phyloP scores from a whole-genome alignment of 495 filamentous ascomycete species.

The Aspergillus incahuasiensis region DNA sequence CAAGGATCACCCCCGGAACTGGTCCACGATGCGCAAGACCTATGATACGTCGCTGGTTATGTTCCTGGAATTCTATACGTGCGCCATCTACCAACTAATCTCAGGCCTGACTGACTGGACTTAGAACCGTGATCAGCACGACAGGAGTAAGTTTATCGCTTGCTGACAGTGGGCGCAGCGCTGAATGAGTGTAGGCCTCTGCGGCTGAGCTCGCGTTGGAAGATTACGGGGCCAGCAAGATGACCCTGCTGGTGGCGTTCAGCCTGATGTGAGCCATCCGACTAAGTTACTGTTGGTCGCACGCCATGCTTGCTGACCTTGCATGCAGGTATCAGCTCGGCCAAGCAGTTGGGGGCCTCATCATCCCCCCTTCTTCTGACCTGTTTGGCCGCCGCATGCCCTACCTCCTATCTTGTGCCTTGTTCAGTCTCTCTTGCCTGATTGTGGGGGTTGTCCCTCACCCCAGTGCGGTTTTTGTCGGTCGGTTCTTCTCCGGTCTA shows the following conservation, averaged over 20 bases:
- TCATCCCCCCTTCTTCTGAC: conserved; percentile 49
- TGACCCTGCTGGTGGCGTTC: conserved; percentile 28
- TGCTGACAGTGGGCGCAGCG: neutral
- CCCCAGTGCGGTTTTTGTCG: conserved; percentile 27
- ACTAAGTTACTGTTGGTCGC: no score
- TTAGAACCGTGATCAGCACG: conserved; percentile 32
- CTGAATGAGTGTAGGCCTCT: conserved; percentile 17
- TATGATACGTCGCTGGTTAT: conserved; percentile 31
- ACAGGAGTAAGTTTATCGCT: conserved; percentile 25
- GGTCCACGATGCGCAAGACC: conserved; percentile 25
- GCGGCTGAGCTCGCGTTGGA: conserved; percentile 25
- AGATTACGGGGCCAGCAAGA: conserved; percentile 21
- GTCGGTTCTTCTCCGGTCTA: conserved; percentile 40
- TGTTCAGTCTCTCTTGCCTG: conserved; percentile 38
- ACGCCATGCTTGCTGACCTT: no score
- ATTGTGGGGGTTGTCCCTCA: conserved; percentile 33
- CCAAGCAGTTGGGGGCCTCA: conserved; percentile 42
- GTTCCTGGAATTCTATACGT: conserved; percentile 36
- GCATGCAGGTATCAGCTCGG: conserved; percentile 38
- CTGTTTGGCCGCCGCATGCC: conserved; percentile 43
- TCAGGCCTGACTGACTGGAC: neutral
- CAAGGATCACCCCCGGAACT: conserved; percentile 35
- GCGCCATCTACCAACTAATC: neutral
- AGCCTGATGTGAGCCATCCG: conserved; percentile 31
- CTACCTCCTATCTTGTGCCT: conserved; percentile 36